Evolutionary conservation across 2,329 filamentous ascomycete species (phyloP).

Genomic region (Basipetospora chlamydospora): DNA sequence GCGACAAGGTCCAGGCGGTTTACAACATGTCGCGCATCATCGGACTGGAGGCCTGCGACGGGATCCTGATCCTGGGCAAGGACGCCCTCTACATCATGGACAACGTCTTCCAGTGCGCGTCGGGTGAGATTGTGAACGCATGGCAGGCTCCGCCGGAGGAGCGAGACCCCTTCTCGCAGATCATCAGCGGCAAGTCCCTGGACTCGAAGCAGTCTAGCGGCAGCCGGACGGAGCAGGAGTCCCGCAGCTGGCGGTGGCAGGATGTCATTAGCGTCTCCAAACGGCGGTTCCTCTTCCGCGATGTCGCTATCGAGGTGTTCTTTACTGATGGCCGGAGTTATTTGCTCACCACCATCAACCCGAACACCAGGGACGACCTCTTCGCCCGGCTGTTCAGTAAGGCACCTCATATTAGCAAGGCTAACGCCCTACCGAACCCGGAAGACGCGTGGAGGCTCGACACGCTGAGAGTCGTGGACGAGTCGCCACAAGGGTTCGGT

Average conservation of each 20-base stretch:
- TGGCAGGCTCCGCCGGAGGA: slow-evolving; percentile 88
- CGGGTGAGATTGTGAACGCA: slow-evolving; percentile 93
- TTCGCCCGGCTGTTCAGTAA: slow-evolving; percentile 62
- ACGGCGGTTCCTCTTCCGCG: slow-evolving; percentile 82
- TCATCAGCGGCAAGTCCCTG: slow-evolving; percentile 48
- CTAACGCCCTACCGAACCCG: slow-evolving; percentile 54
- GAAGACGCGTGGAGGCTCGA: slow-evolving; percentile 91
- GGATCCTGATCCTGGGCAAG: slow-evolving; percentile 84
- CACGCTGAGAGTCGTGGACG: slow-evolving; percentile 54
- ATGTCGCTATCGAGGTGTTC: slow-evolving; percentile 94
- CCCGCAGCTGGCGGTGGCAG: slow-evolving; percentile 82
- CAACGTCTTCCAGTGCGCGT: slow-evolving; percentile 86
- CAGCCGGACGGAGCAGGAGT: slow-evolving; percentile 58
- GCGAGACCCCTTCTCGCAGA: slow-evolving; percentile 85
- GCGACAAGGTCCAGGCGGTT: slow-evolving; percentile 83
- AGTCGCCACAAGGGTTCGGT: slow-evolving; percentile 50
- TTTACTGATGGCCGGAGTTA: slow-evolving; percentile 96
- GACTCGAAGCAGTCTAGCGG: background rate
- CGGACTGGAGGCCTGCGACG: slow-evolving; percentile 85
- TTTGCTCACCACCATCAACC: slow-evolving; percentile 69
- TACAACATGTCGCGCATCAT: slow-evolving; percentile 93
- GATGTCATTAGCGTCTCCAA: slow-evolving; percentile 95
- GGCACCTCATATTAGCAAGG: slow-evolving; percentile 64
- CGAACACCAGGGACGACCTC: slow-evolving; percentile 61
- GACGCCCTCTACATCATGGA: slow-evolving; percentile 89